A percentile compares a stretch with the other conserved stretches of the same genome.
Evolutionary conservation across 208 protist genomes (phyloP).

Genomic region (Trypanosoma lewisi): DNA sequence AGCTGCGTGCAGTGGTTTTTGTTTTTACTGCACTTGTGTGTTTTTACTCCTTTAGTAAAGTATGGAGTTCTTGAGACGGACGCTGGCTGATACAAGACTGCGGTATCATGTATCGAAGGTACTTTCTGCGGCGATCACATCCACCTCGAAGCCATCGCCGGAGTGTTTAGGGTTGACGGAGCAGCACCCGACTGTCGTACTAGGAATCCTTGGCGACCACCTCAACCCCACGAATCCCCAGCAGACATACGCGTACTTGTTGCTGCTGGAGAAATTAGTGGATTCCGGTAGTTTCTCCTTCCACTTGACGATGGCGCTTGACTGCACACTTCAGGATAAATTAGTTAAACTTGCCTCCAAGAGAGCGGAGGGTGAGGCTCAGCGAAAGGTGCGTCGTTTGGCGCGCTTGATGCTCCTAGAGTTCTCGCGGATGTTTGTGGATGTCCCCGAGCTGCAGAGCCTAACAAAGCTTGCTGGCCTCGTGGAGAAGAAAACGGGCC

Average conservation of each 20-base stretch:
- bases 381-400: constrained; percentile 57
- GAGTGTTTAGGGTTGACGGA: constrained; percentile 63
- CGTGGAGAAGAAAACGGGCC: constrained; percentile 65
- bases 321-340: constrained; percentile 52
- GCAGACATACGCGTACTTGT: constrained; percentile 42
- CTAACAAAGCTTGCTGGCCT: constrained; percentile 47
- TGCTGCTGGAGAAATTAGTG: constrained; percentile 78
- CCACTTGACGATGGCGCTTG: constrained; percentile 62
- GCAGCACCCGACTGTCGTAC: constrained; percentile 46
- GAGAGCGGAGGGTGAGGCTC: constrained; percentile 46
- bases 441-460: constrained; percentile 53
- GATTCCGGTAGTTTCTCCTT: constrained; percentile 70
- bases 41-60: not conserved
- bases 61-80: constrained; percentile 67
- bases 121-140: constrained; percentile 16
- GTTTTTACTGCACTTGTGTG: not conserved
- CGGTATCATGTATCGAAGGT: constrained; percentile 43
- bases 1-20: not conserved
- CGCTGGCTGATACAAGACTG: constrained; percentile 50
- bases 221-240: constrained; percentile 32
- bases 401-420: constrained; percentile 77
- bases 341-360: constrained; percentile 54
- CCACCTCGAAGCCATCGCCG: constrained; percentile 10
- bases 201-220: constrained; percentile 40
- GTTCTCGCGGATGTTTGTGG: constrained; percentile 85